These are phyloP conservation scores for Lepidium sativum DNA, from an alignment of 345 rosid species.

Conservation along the genomic window DNA sequence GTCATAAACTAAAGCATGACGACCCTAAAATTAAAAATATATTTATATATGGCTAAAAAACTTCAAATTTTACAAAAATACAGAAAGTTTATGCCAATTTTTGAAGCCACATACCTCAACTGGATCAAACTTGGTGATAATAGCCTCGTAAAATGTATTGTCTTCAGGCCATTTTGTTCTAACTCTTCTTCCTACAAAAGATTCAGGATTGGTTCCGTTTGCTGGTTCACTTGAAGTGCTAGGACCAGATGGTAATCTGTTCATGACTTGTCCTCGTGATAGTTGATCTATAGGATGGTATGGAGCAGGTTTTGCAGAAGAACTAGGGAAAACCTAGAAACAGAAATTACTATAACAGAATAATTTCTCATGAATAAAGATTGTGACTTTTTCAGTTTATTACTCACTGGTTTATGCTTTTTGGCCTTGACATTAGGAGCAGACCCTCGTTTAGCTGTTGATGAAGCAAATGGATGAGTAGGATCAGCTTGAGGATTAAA, in stretches of 20 bases:
- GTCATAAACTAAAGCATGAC: constrained; percentile 82
- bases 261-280: constrained; percentile 51
- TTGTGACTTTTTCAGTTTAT: background rate
- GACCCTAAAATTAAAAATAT: constrained; percentile 38
- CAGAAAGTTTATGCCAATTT: constrained; percentile 5
- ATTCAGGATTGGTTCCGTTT: constrained; percentile 39
- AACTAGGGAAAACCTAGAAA: constrained; percentile 50
- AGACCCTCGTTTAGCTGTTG: constrained; percentile 52
- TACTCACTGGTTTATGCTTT: constrained; percentile 72
- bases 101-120: constrained; percentile 39
- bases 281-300: constrained; percentile 49
- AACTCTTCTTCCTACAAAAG: constrained; percentile 61
- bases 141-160: constrained; percentile 86
- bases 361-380: background rate
- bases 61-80: background rate
- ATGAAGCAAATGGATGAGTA: constrained; percentile 52
- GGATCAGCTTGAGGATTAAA: constrained; percentile 54
- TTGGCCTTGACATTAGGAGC: constrained; percentile 50
- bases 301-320: constrained; percentile 49
- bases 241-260: constrained; percentile 48
- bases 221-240: constrained; percentile 35
- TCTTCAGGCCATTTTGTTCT: constrained; percentile 93
- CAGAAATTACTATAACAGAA: background rate
- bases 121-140: constrained; percentile 58
- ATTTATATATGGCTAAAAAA: background rate